A percentile compares a stretch with the other conserved stretches of the same genome.
These are phyloP conservation scores for Triangularia verruculosa DNA, from an alignment of 2,329 filamentous ascomycete genomes.

Conservation along the genomic window DNA sequence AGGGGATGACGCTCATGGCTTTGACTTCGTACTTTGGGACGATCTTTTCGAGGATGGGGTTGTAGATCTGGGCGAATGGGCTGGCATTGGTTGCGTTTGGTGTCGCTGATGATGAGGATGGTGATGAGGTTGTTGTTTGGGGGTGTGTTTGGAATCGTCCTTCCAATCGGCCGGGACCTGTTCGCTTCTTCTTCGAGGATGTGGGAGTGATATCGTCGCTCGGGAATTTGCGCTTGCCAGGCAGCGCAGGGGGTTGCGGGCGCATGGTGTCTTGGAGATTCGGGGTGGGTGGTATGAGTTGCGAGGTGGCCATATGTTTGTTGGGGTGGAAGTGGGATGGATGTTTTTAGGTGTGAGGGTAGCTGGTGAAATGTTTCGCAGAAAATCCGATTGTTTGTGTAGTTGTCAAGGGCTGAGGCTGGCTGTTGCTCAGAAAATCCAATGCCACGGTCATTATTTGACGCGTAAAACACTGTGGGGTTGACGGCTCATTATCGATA, in stretches of 20 bases:
- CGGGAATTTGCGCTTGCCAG: slow-evolving; percentile 23
- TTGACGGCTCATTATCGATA: slow-evolving; percentile 6
- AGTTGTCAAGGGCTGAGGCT: background rate
- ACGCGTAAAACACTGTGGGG: slow-evolving; percentile 6
- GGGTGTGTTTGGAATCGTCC: background rate
- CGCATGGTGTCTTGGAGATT: background rate
- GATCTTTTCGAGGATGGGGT: slow-evolving; percentile 44
- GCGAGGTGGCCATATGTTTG: background rate
- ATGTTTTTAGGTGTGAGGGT: background rate
- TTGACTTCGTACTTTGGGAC: slow-evolving; percentile 48
- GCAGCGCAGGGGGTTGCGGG: background rate
- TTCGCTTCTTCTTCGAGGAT: slow-evolving; percentile 26
- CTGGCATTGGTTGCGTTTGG: slow-evolving; percentile 24
- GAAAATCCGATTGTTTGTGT: background rate
- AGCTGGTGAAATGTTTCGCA: background rate
- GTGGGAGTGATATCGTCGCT: slow-evolving; percentile 12
- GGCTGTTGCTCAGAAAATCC: slow-evolving; percentile 1
- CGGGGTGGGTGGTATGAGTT: background rate
- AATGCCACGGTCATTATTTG: slow-evolving; percentile 6
- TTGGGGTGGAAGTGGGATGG: background rate
- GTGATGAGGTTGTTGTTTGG: background rate
- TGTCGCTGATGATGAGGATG: background rate
- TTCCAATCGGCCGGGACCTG: background rate
- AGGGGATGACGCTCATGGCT: slow-evolving; percentile 55
- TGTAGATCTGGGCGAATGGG: slow-evolving; percentile 36